These are phyloP conservation scores for Linum trigynum DNA, from an alignment of 345 rosid species.

Conservation along the genomic window DNA sequence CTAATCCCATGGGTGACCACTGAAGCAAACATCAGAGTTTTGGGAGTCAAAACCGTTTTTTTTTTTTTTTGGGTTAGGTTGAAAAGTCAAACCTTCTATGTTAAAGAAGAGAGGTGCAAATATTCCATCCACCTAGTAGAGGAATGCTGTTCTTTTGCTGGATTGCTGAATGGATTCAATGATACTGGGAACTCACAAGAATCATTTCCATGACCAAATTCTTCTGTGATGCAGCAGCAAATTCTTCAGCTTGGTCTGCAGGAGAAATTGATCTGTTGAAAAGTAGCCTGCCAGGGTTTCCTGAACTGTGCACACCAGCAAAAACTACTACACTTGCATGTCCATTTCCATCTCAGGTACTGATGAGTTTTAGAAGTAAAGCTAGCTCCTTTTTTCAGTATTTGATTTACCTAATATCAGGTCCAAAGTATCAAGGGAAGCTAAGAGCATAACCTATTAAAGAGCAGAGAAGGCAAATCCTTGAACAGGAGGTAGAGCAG, in stretches of 20 bases:
- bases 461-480: conserved; percentile 84
- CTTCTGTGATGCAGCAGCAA: conserved; percentile 15
- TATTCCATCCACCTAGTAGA: no score
- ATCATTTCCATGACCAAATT: conserved; percentile 31
- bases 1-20: no score
- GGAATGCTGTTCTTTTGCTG: conserved; percentile 9
- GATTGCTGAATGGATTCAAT: conserved; percentile 65
- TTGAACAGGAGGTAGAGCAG: conserved; percentile 78
- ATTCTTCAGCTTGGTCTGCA: conserved; percentile 13
- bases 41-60: no score
- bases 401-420: conserved; percentile 33
- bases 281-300: conserved; percentile 35
- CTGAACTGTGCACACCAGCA: conserved; percentile 18
- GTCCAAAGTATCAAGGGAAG: conserved; percentile 73
- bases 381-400: conserved; percentile 3
- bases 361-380: not conserved
- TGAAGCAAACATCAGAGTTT: no score
- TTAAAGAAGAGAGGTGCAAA: no score
- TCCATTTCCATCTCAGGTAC: conserved; percentile 21
- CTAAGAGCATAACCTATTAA: conserved; percentile 75
- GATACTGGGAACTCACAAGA: conserved; percentile 48
- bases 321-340: conserved; percentile 40
- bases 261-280: conserved; percentile 23
- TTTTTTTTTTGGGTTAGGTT: no score
- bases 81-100: no score